Evolutionary conservation across 2,329 filamentous ascomycete genomes (phyloP).

Genomic region (Cadophora luteo-olivacea): DNA sequence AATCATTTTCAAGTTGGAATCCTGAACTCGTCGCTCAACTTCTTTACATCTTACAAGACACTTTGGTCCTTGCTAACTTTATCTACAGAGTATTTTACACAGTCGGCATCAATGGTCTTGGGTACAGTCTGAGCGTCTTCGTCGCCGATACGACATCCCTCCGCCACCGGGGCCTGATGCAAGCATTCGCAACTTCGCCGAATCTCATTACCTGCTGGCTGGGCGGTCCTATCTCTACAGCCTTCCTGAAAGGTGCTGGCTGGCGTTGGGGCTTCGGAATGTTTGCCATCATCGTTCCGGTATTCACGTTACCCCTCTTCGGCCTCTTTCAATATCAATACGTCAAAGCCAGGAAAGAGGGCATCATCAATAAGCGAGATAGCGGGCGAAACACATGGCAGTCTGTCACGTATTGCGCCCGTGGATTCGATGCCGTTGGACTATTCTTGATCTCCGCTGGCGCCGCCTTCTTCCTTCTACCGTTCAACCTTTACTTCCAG

Average conservation of each 20-base stretch:
- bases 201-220: not conserved
- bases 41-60: no score
- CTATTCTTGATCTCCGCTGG: not conserved
- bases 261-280: not conserved
- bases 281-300: not conserved
- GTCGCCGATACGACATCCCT: no score
- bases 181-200: not conserved
- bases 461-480: not conserved
- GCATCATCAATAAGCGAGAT: not conserved
- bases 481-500: not conserved
- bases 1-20: no score
- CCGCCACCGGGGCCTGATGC: no score
- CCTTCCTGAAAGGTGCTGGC: not conserved
- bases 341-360: not conserved
- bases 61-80: no score
- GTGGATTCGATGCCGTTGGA: not conserved
- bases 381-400: not conserved
- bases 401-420: not conserved
- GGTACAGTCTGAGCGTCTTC: no score
- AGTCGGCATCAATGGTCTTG: no score
- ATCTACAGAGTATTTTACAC: no score
- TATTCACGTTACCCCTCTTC: not conserved
- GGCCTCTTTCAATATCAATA: not conserved
- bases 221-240: not conserved
- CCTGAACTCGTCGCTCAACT: no score